Evolutionary conservation across 257 asterid genomes (phyloP), one percentile per base, ranked within the genome.

Genomic region (Linderniella brevidens): DNA sequence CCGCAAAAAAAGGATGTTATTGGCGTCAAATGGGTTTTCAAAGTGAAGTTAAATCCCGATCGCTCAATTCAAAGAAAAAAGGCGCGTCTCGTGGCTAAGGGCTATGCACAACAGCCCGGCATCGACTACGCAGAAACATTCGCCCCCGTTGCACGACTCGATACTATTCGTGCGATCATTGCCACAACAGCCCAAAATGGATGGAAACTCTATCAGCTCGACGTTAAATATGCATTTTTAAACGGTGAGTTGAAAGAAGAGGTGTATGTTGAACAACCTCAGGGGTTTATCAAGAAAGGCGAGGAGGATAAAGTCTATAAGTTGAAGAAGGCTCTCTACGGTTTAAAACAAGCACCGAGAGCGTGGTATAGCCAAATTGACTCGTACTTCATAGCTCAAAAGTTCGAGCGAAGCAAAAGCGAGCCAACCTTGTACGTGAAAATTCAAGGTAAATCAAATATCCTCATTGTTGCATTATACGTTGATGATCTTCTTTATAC

Each of bases 401-500:
- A 11, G 10, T 37, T 49, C 15, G 4, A 37, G 4, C 36, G 37
- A 45, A 50, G 16, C 18, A 41, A 42, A 12, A 49, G 38, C 5
- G 55, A 60, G 19, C 47, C 52, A 13, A 60, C 45, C 14, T 35
- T 25, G 32, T 46, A 52, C 4, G 14, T 12, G 2, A 48, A 44
- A 37, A 48, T 17, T 25, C 14, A 41, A 43, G 25, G 11, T 14
- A 29, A 35, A 8, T 17, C 14, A 8, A 35, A 49, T 10, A 49
- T 48, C 44, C 50, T 19, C 13, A 55, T 25, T 45, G 32, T n/a
- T 55, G 37, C 54, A 2, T 18, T 49, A 16, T 55, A 50, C 40
- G 49, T 49, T 35, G 54, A 49, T 20, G 54, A 32, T 20, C 45
- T 55, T 37, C n/a, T 56, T 19, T 56, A 43, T 38, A 38, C 12